phyloP scores from a whole-genome alignment of 2,329 filamentous ascomycete genomes.

The Triangularia verruculosa region DNA sequence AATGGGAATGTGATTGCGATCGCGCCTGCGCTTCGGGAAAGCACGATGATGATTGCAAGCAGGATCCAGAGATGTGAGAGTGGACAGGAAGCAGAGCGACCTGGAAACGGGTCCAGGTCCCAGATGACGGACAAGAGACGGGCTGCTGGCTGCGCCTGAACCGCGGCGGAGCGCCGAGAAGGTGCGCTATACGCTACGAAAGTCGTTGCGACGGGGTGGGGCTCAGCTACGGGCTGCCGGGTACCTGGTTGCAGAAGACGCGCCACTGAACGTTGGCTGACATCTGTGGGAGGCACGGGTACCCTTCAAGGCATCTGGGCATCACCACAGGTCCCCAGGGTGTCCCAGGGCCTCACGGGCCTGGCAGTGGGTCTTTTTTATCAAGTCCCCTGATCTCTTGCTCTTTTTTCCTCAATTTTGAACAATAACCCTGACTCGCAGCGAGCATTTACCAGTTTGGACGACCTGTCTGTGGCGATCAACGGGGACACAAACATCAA shows the following conservation, averaged over 20 bases:
- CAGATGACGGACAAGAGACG: constrained; percentile 6
- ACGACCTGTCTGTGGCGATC: background rate
- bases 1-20: background rate
- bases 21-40: constrained; percentile 6
- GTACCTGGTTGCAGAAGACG: constrained; percentile 1
- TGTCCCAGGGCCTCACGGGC: background rate
- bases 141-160: constrained; percentile 2
- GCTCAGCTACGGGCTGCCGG: constrained; percentile 20
- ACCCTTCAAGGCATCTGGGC: constrained; percentile 2
- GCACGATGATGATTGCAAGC: constrained; percentile 8
- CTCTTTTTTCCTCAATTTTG: background rate
- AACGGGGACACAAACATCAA: background rate
- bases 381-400: constrained; percentile 4
- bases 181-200: constrained; percentile 12
- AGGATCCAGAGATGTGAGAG: constrained; percentile 1
- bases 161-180: constrained; percentile 3
- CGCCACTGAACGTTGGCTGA: constrained; percentile 16
- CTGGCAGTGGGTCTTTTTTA: constrained; percentile 5
- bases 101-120: background rate
- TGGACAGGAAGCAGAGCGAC: constrained; percentile 3
- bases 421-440: background rate
- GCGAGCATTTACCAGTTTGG: background rate
- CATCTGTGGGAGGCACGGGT: constrained; percentile 21
- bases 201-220: constrained; percentile 21
- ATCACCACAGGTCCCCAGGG: background rate